phyloP scores from a whole-genome alignment of 148 eudicot species.

The Chenopodium suecicum region DNA sequence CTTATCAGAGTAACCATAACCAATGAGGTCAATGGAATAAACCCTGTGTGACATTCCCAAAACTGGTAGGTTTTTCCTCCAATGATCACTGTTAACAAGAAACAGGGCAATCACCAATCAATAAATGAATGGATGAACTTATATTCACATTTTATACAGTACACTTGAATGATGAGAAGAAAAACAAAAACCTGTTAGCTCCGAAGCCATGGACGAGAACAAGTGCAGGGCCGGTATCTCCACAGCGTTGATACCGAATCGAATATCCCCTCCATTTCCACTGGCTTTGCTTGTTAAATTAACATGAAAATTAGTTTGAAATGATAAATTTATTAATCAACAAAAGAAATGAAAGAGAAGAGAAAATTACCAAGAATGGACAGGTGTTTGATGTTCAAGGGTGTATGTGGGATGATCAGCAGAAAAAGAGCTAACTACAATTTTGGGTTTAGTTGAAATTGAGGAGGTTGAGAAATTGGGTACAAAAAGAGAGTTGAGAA shows the following conservation, averaged over 20 bases:
- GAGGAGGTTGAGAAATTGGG: conserved; percentile 3
- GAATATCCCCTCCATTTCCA: conserved; percentile 96
- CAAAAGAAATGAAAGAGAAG: background rate
- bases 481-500: conserved; percentile 21
- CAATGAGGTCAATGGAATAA: conserved; percentile 85
- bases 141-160: background rate
- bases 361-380: conserved; percentile 20
- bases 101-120: background rate
- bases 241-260: conserved; percentile 80
- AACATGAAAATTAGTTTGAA: background rate
- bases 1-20: conserved; percentile 97
- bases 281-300: conserved; percentile 26
- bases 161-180: background rate
- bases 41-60: conserved; percentile 80
- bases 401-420: background rate
- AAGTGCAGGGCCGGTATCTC: conserved; percentile 74
- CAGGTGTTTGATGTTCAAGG: conserved; percentile 2
- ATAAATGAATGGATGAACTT: background rate
- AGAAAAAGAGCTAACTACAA: conserved; percentile 1
- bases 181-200: conserved; percentile 77
- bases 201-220: conserved; percentile 94
- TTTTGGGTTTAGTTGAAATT: background rate
- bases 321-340: background rate
- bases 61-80: conserved; percentile 90
- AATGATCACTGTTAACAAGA: conserved; percentile 67